Evolutionary conservation across 2,329 filamentous ascomycete species (phyloP), one percentile per base, ranked within the genome.

Genomic region (Laburnicola sp.): DNA sequence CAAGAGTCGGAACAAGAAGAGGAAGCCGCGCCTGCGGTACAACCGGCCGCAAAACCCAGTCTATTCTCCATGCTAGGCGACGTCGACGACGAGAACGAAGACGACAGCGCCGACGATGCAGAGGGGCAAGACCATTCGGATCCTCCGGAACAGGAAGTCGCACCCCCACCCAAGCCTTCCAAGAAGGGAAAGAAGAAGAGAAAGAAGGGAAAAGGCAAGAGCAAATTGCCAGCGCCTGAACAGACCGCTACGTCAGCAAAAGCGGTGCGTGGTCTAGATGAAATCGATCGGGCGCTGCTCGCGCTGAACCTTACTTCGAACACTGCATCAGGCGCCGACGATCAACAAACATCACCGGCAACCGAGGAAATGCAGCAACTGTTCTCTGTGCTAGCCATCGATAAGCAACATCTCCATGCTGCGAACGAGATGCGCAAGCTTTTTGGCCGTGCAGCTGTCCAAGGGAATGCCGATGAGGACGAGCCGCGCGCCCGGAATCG

Each of bases 341-440:
- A 48, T 48, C 58, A 49, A 41, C 58, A 48, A 40, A 56, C 54
- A 8, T 47, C 59, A 4, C 51, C 58, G 7, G 49, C 67, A 23
- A 69, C 73, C 50, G 69, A 72, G 46, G 74, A 75, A 44, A 68
- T 75, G 40, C 72, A 81, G 42, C 78, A 78, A 77, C 54, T 82
- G 69, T 72, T 75, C 52, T 69, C 78, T 21, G 71, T 88, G 9
- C 75, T 89, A 0, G 75, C 80, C 2, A 76, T 89, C 45, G 86
- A 88, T 60, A 83, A 86, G 0, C 82, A 88, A 59, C 84, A 91
- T 61, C 81, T 99, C 8, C 92, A 93, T 68, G 89, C 89, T 6
- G 80, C 87, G 31, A 96, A 96, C 65, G 94, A 99, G 76, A 97
- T 99, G 91, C 87, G 85, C 50, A 83, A 81, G 57, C 75, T 90